Base-by-base conservation (phyloP, 352 stramenopile species). In the Phytophthora citricola region DNA sequence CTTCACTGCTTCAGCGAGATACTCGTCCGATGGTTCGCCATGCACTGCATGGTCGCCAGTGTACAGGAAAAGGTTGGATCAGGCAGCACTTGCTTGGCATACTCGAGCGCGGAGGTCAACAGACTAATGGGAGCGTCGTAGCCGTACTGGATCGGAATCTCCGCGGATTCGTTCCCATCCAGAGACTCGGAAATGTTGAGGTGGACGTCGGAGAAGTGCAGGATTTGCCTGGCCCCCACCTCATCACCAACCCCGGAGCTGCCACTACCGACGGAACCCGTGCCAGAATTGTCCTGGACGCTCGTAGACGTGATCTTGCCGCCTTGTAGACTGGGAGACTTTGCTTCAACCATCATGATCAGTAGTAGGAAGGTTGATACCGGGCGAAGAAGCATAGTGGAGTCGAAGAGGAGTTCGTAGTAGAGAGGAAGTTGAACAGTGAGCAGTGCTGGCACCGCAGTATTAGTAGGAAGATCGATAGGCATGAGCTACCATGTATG, bases 201-300 rank as follows among this genome's bases (percentile, higher is more conserved):
- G 53, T 93, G 81, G 9, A 89, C 76, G 50, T 93, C 85, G 14
- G 83, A 91, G 54, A 91, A 91, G 66, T 93, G 82, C 40, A 93
- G 58, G 49, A 93, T 91, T 43, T 72, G 69, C 54, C 81, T 81
- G 46, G 55, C 49, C 17, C 32, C 64, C 5, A 63, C 64, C 29
- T 59, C 49, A 46, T 66, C 56, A n/a, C 58, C 58, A 12, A 55
- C 57, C 11, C 39, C 32, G 15, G 50, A 63, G 49, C 50, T 68
- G 31, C 58, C 48, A 27, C 36, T 66, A 3, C 63, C 43, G 1
- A 71, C 63, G 38, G 63, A 58, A 3, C 48, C 56, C 9, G 26
- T 20, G n/a, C 39, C 51, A 1, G 58, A 72, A 32, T 40, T 56
- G 20, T 68, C 58, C 27, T 63, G 38, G 43, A 59, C 50, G 14